Conservation (phyloP, 2,329 filamentous ascomycete genomes). For the Nothophaeocryptopus gaeumannii region DNA sequence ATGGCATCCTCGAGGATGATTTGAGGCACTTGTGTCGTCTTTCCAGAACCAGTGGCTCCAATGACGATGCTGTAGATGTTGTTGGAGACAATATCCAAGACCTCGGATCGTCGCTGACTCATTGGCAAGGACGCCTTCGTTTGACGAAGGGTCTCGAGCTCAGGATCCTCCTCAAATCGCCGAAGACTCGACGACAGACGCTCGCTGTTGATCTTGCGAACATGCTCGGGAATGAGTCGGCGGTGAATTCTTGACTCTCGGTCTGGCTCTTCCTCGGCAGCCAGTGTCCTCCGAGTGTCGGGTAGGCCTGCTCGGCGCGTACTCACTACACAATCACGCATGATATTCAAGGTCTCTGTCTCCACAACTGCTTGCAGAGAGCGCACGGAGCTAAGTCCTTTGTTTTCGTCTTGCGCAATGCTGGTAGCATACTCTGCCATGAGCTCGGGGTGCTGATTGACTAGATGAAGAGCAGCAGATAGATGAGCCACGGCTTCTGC, state of each 20-base stretch:
- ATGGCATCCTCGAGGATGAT: constrained; percentile 53
- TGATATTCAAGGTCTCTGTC: constrained; percentile 33
- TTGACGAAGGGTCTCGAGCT: constrained; percentile 23
- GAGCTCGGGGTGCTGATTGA: constrained; percentile 33
- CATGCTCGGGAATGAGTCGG: constrained; percentile 2
- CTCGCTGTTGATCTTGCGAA: constrained; percentile 9
- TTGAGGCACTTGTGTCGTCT: constrained; percentile 54
- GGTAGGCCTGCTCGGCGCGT: constrained; percentile 37
- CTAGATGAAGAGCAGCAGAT: constrained; percentile 37
- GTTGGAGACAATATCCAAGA: constrained; percentile 36
- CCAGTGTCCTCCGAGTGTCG: constrained; percentile 27
- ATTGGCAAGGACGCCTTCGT: constrained; percentile 42
- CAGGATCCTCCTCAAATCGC: constrained; percentile 20
- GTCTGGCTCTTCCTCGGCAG: constrained; percentile 19
- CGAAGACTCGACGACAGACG: constrained; percentile 16
- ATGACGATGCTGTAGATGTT: constrained; percentile 47
- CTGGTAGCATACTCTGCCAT: constrained; percentile 36
- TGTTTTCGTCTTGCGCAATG: constrained; percentile 32
- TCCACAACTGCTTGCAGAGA: constrained; percentile 32
- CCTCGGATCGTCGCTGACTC: constrained; percentile 36
- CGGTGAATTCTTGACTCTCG: background rate
- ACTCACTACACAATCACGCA: constrained; percentile 37
- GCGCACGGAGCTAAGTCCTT: constrained; percentile 32
- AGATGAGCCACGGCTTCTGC: constrained; percentile 37
- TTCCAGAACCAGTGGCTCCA: constrained; percentile 48